Base-by-base conservation (phyloP, 2,329 filamentous ascomycete genomes). In the Aspergillus spinulosporus region DNA sequence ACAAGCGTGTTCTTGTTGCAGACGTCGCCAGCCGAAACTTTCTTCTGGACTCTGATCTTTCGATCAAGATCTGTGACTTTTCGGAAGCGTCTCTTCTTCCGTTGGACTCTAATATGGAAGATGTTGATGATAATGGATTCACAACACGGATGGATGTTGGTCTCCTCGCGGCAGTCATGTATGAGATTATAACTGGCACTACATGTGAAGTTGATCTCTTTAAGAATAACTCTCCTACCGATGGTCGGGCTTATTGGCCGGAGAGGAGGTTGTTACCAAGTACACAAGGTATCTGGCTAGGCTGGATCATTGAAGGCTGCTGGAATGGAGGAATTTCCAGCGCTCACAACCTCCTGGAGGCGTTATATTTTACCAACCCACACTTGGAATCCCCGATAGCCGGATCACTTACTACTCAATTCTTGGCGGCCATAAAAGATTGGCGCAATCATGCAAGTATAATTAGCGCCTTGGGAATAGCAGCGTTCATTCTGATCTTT, bases 21-120 rank as follows among this genome's bases (percentile, higher is more conserved):
- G 68, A 70, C 47, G 70, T 70, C 32, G 60, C 65, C 7, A 64
- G 49, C 51, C 63, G 62, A 15, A 72, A 71, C 53, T 66, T 70
- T 37, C 64, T 71, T n/a, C 56, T 72, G 36, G 60, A 65, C 57
- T 58, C 62, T 11, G 56, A 68, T 59, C 42, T 71, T 11, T 64
- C 60, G 2, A 32, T 72, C 26, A 68, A 67, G 53, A 48, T 72
- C 12, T 66, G 62, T 49, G 68, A 71, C 56, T 71, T 71, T 49
- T 51, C 62, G 2, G 64, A 69, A 49, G 63, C 67, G 9, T 58
- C 61, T 14, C 48, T 68, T 15, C 56, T 72, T 31, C 58, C 64
- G 6, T 52, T 64, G 8, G 60, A 67, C 46, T 52, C 58, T 14
- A 31, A 64, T 58, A 68, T 74, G 58, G 59, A 67, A 12, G 58